Percentiles rank a stretch among this genome's conserved stretches.
phyloP scores from a whole-genome alignment of 2,329 filamentous ascomycete genomes.

The Ophiosphaerella herpotricha region DNA sequence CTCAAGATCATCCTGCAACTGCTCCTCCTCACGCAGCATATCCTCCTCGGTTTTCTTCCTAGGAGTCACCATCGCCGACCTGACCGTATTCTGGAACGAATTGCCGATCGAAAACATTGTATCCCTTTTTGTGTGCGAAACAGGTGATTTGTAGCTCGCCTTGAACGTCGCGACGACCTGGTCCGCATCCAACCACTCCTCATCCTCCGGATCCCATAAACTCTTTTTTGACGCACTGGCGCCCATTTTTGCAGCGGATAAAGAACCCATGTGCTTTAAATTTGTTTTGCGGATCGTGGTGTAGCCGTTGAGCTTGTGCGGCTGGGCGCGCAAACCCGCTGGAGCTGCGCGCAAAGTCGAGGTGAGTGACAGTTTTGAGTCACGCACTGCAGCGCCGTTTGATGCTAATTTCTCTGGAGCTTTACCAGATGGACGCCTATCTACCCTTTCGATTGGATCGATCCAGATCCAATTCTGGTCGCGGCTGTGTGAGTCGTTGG shows the following conservation, averaged over 20 bases:
- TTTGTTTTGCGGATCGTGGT: background rate
- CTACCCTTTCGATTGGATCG: background rate
- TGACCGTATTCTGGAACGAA: background rate
- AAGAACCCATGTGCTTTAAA: background rate
- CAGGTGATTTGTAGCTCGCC: slow-evolving; percentile 5
- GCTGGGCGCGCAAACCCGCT: background rate
- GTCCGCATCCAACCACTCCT: slow-evolving; percentile 14
- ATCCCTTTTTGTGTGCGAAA: background rate
- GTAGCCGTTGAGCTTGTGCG: background rate
- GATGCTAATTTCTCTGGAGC: background rate
- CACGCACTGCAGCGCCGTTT: background rate
- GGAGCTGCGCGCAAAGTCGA: background rate
- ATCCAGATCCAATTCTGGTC: too few species aligned
- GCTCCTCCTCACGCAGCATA: background rate
- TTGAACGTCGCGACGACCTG: slow-evolving; percentile 9
- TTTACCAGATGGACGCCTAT: background rate
- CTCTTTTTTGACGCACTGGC: background rate
- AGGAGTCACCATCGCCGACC: background rate
- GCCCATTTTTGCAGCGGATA: background rate
- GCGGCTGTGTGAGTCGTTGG: too few species aligned
- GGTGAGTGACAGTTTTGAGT: background rate
- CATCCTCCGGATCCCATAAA: slow-evolving; percentile 17
- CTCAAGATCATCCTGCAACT: background rate
- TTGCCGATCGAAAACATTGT: slow-evolving; percentile 2
- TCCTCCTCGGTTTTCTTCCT: background rate